Evolutionary conservation across 208 protist genomes (phyloP), one percentile per base, ranked within the genome.

Genomic region (Leishmania aethiopica): DNA sequence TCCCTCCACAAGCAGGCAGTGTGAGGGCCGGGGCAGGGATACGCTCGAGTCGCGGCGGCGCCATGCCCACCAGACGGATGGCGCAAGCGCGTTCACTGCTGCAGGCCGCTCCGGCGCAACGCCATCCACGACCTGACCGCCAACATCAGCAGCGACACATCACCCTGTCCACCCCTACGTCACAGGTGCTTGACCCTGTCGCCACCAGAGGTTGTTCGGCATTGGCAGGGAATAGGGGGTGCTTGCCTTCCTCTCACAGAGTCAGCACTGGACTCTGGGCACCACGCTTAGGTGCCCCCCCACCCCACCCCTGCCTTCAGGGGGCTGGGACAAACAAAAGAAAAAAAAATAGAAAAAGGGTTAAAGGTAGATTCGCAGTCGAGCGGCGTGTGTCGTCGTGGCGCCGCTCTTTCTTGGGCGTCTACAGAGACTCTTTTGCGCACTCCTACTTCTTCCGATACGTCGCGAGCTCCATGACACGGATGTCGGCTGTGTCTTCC

Each of bases 371-470:
- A 77, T n/a, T n/a, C 25, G 35, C 55, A 32, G 40, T 13, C 25
- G 7, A 57, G 13, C 40, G 25, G 15, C 1, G 37, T 35, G 32
- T 40, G 4, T 35, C 10, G 19, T 6, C 66, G 25, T n/a, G 19
- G 66, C 32, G 32, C 2, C 25, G 4, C 22, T 72, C 5, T 32
- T 72, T 19, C 40, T 47, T 4, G 37, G 11, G 37, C 66, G n/a
- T 47, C 8, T 15, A n/a, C 17, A 37, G 35, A 47, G 0, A n/a
- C 37, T 32, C 32, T 72, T 42, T 42, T 72, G 19, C 40, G 66
- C 17, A 25, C 8, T n/a, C 11, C 71, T 75, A 96, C 78, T 94
- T 93, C 75, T 96, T 97, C 35, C 84, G 78, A 80, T 96, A 96
- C 6, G 89, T 88, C 40, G 75, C 78, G 19, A 97, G 83, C 40